Base-by-base conservation (phyloP, 176 grass and related monocot genomes). In the Bothriochloa decipiens region DNA sequence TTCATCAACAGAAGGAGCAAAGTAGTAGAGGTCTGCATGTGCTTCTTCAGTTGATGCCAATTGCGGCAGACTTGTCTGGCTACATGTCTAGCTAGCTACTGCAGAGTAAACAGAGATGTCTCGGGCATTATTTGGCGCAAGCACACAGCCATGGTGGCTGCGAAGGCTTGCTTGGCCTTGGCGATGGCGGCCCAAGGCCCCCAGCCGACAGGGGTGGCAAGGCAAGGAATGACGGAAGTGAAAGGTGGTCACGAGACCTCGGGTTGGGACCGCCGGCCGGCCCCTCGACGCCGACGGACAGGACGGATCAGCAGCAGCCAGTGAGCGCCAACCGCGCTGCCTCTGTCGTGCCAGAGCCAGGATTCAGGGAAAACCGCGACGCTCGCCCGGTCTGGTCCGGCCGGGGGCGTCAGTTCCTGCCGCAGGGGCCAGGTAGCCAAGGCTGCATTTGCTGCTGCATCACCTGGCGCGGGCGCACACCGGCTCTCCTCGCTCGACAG, bases 151-250 rank as follows among this genome's bases (percentile, higher is more conserved):
- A n/a, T n/a, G n/a, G n/a, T n/a, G n/a, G n/a, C n/a, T n/a, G n/a
- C n/a, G n/a, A n/a, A n/a, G n/a, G n/a, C n/a, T n/a, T n/a, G n/a
- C n/a, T n/a, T n/a, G n/a, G n/a, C n/a, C n/a, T n/a, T 4, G 35
- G 35, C 37, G 37, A 39, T 39, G 15, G 65, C 32, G 32, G 66
- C 66, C 66, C 33, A 17, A 22, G 35, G 35, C 35, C 35, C 35
- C 20, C 20, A 70, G 68, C 68, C 36, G 11, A 20, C 35, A n/a
- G n/a, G 5, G 5, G n/a, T 8, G 49, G 15, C 41, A 11, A 35
- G 39, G 68, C 66, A 72, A 50, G 4, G 14, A 41, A 57, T 29
- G 82, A 55, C 33, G 1, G 63, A 84, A 84, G 82, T 57, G 73
- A 77, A 68, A 69, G 72, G 15, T 32, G 10, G 46, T 58, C 73